Conservation (phyloP, 192 early-diverging fungal species). For the Umbelopsis ramanniana region DNA sequence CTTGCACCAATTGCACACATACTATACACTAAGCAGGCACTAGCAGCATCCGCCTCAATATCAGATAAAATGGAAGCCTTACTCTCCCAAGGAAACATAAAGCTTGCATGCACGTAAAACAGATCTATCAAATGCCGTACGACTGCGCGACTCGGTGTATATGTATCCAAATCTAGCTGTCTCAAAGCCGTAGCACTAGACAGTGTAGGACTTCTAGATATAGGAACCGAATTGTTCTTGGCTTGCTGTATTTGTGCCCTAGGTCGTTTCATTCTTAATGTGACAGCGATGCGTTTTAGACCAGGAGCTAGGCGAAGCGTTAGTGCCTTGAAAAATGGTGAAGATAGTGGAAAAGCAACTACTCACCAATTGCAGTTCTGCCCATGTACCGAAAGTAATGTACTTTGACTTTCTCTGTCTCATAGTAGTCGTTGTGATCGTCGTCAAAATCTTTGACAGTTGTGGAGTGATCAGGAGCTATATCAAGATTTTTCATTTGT, state of each 20-base stretch:
- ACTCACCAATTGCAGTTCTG: conserved; percentile 6
- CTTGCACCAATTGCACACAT: conserved; percentile 18
- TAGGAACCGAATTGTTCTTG: background rate
- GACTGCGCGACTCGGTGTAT: background rate
- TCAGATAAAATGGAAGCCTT: conserved; percentile 8
- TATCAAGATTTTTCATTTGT: background rate
- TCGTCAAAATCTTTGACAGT: background rate
- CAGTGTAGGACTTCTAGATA: background rate
- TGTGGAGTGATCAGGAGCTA: background rate
- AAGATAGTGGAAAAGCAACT: background rate
- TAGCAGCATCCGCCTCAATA: conserved; percentile 13
- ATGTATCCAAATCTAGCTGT: background rate
- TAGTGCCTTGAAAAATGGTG: background rate
- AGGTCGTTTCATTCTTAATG: background rate
- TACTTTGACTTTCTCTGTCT: conserved; percentile 14
- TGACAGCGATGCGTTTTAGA: conserved; percentile 10
- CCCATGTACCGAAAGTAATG: conserved; percentile 13
- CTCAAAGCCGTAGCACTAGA: background rate
- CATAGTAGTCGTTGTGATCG: background rate
- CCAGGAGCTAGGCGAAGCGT: background rate
- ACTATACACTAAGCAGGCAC: background rate
- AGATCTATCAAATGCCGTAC: conserved; percentile 5
- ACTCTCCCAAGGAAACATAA: conserved; percentile 22
- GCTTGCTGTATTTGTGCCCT: background rate
- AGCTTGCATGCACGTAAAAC: conserved; percentile 3